A percentile compares a stretch with the other conserved stretches of the same genome.
phyloP scores from a whole-genome alignment of 2,329 filamentous ascomycete genomes.

The Amauroascus niger region DNA sequence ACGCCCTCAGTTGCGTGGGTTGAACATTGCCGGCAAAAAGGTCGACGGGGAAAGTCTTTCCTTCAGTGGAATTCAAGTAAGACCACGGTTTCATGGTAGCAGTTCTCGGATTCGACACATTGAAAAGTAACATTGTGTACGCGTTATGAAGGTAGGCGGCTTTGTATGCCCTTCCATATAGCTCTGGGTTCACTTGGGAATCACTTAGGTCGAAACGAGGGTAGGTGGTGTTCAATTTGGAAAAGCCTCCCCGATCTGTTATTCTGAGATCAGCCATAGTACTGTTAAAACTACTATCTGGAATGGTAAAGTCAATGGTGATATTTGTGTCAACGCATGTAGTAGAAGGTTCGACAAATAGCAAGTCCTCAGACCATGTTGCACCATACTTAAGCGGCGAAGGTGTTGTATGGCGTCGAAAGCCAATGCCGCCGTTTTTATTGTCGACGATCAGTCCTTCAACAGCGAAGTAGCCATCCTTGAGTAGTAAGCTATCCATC shows the following conservation, averaged over 20 bases:
- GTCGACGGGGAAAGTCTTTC: constrained; percentile 26
- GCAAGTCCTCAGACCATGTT: constrained; percentile 41
- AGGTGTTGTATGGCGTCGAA: constrained; percentile 40
- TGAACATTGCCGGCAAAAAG: not conserved
- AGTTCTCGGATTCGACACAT: constrained; percentile 29
- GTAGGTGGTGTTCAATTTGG: constrained; percentile 29
- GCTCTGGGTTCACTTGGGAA: constrained; percentile 30
- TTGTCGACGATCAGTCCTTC: constrained; percentile 41
- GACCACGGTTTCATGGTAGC: constrained; percentile 22
- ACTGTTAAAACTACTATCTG: constrained; percentile 8
- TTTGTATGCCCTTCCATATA: constrained; percentile 36
- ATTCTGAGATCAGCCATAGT: constrained; percentile 24
- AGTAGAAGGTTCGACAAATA: constrained; percentile 41
- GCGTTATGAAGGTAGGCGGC: constrained; percentile 39
- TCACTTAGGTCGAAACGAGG: constrained; percentile 27
- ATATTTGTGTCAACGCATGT: constrained; percentile 35
- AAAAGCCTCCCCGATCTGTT: constrained; percentile 39
- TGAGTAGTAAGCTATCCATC: constrained; percentile 27
- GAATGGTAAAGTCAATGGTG: constrained; percentile 36
- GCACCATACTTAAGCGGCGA: constrained; percentile 27
- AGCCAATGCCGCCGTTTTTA: constrained; percentile 36
- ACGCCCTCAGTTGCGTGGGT: constrained; percentile 1
- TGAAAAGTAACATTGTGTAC: constrained; percentile 33
- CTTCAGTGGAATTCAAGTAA: constrained; percentile 33
- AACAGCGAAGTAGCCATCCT: constrained; percentile 27